Percentiles rank a stretch among this genome's conserved stretches.
Evolutionary conservation across 1,139 yeast species (phyloP).

Genomic region (Debaryomycetaceae sp.): DNA sequence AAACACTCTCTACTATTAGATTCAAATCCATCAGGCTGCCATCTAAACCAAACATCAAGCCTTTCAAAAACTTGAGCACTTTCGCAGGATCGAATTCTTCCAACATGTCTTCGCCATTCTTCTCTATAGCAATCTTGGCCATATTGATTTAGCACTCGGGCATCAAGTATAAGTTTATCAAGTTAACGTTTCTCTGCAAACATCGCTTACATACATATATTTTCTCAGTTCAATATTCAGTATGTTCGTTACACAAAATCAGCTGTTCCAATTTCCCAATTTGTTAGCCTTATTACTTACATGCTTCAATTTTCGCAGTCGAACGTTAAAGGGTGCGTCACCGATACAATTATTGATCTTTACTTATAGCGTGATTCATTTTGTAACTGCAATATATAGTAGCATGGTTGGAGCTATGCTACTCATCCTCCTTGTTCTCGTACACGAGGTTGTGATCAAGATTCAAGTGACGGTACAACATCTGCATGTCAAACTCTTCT

Average conservation of each 20-base stretch:
- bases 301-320: neutral
- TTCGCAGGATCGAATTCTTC: constrained; percentile 13
- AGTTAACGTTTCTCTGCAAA: no score
- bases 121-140: constrained; percentile 1
- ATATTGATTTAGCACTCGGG: no score
- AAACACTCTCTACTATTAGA: constrained; percentile 19
- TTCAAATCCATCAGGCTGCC: constrained; percentile 17
- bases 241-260: no score
- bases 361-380: no score
- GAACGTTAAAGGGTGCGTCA: neutral
- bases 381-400: neutral
- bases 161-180: constrained; percentile 5
- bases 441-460: constrained; percentile 12
- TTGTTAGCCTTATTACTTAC: neutral
- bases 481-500: constrained; percentile 13
- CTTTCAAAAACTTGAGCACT: constrained; percentile 13
- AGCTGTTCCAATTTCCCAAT: no score
- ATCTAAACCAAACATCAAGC: constrained; percentile 19
- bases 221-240: no score
- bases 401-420: no score
- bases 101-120: constrained; percentile 6
- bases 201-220: no score
- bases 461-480: constrained; percentile 12
- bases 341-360: no score
- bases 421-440: neutral